Evolutionary conservation across 768 basidiomycete species (phyloP).

Genomic region (Xerocomellus intermedius): DNA sequence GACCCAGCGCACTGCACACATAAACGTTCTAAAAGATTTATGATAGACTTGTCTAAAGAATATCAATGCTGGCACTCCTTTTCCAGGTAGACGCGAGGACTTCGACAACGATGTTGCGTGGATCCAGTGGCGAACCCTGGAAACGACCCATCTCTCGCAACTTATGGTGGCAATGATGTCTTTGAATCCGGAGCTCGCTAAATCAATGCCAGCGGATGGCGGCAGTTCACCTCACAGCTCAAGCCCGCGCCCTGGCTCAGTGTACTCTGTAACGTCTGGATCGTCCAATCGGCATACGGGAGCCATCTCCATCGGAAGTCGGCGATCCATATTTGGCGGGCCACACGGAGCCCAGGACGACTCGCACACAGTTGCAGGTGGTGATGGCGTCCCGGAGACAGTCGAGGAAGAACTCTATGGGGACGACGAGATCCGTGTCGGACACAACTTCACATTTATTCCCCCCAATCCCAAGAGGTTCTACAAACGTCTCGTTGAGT

Average conservation of each 20-base stretch:
- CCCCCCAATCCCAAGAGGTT: slow-evolving; percentile 84
- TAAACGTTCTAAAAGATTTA: slow-evolving; percentile 8
- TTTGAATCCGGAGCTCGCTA: slow-evolving; percentile 82
- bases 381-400: slow-evolving; percentile 34
- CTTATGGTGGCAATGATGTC: slow-evolving; percentile 86
- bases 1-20: not conserved
- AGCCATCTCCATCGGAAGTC: slow-evolving; percentile 63
- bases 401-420: slow-evolving; percentile 44
- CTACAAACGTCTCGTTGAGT: slow-evolving; percentile 81
- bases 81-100: slow-evolving; percentile 85
- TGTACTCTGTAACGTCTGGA: slow-evolving; percentile 46
- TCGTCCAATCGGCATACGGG: slow-evolving; percentile 51
- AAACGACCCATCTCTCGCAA: slow-evolving; percentile 83
- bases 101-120: slow-evolving; percentile 83
- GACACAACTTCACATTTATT: slow-evolving; percentile 84
- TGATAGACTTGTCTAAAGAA: slow-evolving; percentile 80
- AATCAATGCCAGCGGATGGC: slow-evolving; percentile 61
- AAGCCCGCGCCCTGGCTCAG: slow-evolving; percentile 52
- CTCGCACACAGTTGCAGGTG: not conserved
- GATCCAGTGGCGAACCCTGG: slow-evolving; percentile 77
- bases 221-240: slow-evolving; percentile 19
- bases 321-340: slow-evolving; percentile 54
- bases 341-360: slow-evolving; percentile 14
- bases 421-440: slow-evolving; percentile 70
- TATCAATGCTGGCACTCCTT: slow-evolving; percentile 77